Percentiles rank a stretch among this genome's conserved stretches.
Conservation (phyloP, 768 basidiomycete genomes). For the Tubosaeta sp. region DNA sequence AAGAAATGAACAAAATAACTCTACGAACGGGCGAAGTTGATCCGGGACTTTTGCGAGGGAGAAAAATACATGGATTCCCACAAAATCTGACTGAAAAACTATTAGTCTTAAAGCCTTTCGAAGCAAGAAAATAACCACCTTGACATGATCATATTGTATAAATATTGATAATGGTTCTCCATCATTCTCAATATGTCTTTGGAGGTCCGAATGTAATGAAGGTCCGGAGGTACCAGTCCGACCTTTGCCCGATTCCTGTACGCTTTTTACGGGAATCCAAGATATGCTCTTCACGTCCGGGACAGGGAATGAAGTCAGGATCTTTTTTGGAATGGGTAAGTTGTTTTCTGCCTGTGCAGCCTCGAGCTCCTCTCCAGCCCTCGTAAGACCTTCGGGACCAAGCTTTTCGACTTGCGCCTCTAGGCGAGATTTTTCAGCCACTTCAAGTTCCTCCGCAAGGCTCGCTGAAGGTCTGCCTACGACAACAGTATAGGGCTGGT, state of each 20-base stretch:
- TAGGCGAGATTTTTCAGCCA: constrained; percentile 75
- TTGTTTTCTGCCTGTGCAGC: constrained; percentile 87
- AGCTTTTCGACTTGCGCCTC: constrained; percentile 62
- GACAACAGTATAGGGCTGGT: constrained; percentile 69
- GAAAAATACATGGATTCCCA: constrained; percentile 74
- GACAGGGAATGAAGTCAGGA: constrained; percentile 84
- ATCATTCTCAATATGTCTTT: constrained; percentile 63
- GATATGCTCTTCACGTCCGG: constrained; percentile 87
- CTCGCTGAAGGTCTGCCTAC: constrained; percentile 84
- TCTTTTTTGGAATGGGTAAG: constrained; percentile 70
- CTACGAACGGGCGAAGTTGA: constrained; percentile 60
- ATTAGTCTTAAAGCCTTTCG: background rate
- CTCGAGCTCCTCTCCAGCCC: constrained; percentile 64
- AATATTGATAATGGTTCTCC: constrained; percentile 76
- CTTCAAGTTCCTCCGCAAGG: constrained; percentile 76
- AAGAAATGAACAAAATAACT: constrained; percentile 23
- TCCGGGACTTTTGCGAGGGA: constrained; percentile 71
- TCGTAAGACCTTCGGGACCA: constrained; percentile 77
- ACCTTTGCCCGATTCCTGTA: constrained; percentile 58
- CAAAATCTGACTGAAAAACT: constrained; percentile 77
- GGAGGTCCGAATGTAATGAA: constrained; percentile 42
- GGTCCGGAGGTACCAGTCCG: constrained; percentile 30
- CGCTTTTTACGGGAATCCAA: constrained; percentile 79
- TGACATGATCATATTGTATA: constrained; percentile 90
- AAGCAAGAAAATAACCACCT: constrained; percentile 43